Evolutionary conservation across 768 basidiomycete species (phyloP).

Genomic region (Hygrocybe coccinea): DNA sequence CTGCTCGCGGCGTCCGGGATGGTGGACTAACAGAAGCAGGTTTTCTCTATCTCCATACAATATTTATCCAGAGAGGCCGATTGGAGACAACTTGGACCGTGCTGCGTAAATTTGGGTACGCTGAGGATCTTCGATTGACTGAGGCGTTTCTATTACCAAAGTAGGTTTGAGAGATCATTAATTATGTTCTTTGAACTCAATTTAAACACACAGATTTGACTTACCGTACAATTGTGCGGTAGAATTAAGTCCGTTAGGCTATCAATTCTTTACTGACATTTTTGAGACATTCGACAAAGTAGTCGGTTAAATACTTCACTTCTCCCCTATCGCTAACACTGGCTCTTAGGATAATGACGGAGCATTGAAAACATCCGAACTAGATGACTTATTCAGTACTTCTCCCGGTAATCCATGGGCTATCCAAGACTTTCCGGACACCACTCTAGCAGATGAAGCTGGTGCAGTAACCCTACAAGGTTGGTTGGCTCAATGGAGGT

Average conservation of each 20-base stretch:
- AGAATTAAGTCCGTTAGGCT: conserved; percentile 88
- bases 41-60: conserved; percentile 91
- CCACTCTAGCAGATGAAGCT: conserved; percentile 77
- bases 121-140: conserved; percentile 84
- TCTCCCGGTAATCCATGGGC: conserved; percentile 98
- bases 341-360: conserved; percentile 83
- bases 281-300: conserved; percentile 96
- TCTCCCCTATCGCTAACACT: not conserved
- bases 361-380: conserved; percentile 75
- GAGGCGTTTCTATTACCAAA: conserved; percentile 86
- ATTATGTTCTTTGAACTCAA: conserved; percentile 10
- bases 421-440: conserved; percentile 86
- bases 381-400: conserved; percentile 87
- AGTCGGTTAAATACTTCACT: not conserved
- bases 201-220: conserved; percentile 62
- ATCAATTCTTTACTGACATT: conserved; percentile 95
- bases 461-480: conserved; percentile 94
- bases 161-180: conserved; percentile 42
- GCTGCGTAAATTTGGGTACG: conserved; percentile 91
- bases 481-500: conserved; percentile 99
- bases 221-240: conserved; percentile 92
- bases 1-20: conserved; percentile 67
- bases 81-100: conserved; percentile 99
- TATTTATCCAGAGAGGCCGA: conserved; percentile 92
- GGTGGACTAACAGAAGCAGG: conserved; percentile 87